Base-by-base conservation (phyloP, 441 rosid species). In the Iberis amara region DNA sequence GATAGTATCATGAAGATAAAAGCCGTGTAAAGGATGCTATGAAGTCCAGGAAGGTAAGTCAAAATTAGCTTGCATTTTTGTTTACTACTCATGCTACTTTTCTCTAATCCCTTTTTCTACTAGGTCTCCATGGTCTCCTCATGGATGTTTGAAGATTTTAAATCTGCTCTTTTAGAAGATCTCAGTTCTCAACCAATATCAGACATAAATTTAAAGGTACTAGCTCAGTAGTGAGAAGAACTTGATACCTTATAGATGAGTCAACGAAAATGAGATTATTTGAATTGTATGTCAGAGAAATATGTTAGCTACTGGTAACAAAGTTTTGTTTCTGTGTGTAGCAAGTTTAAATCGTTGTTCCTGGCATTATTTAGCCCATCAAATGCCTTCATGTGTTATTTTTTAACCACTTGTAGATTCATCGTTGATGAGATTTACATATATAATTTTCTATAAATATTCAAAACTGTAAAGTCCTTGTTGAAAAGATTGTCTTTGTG, bases 1-100 rank as follows among this genome's bases (percentile, higher is more conserved):
- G 42, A 46, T 81, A 94, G 99, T 89, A 78, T 61, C 85, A 79
- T 66, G 90, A 89, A 62, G 96, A 86, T 72, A 92, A 84, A 76
- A 75, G 70, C 59, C 73, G 53, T 10, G 57, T 83, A 55, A 94
- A 94, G 69, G 90, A 89, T 56, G 80, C 75, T 52, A 72, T 94
- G 86, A 94, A 94, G 72, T 59, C 65, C 8, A 78, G 68, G 61
- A 89, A 86, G 86, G 97, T 79, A 73, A 69, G 83, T 57, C 7
- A 43, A 7, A 14, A 5, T 8, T 42, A 40, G 33, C 8, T 47
- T 26, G 35, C 24, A 41, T 47, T 36, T 33, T 7, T 37, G 14
- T 12, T 11, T 14, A 35, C 41, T 68, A 45, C 36, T 32, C 63
- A 21, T 31, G 21, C 42, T 55, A 24, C 27, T 9, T 59, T 38